Evolutionary conservation across 1,284 basidiomycete species (phyloP), one percentile per base, ranked within the genome.

Genomic region (Rhodotorula sp.): DNA sequence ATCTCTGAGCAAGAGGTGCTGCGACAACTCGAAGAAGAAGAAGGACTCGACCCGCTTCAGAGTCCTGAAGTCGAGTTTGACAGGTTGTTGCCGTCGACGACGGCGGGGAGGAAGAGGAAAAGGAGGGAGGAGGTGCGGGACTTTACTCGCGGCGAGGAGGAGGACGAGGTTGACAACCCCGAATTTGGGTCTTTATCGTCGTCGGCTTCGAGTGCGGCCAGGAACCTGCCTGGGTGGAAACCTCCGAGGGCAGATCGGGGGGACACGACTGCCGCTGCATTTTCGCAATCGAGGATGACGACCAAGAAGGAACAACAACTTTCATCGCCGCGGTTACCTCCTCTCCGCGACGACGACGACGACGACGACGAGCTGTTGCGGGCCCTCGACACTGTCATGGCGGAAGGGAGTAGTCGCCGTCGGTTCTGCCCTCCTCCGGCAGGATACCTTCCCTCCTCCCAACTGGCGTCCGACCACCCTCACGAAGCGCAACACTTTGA

Each of bases 311-410:
- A 22, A 22, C 15, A 6, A 12, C 33, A 14, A 3, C 30, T 18
- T 29, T 10, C 26, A 2, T 12, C 30, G 8, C 22, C 15, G 20
- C n/a, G 49, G 17, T 29, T 53, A 37, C 33, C 24, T 30, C 6
- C 6, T 4, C 51, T 10, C 2, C 53, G 26, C 8, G 29, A 48
- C 8, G 55, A 14, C 48, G 22, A 48, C 15, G 26, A 56, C 22
- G 44, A 37, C 48, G 63, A 59, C 15, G 63, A 64, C 56, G 64
- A 65, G 49, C 56, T 65, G 1, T 26, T 65, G 37, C 37, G 30
- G 0, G 64, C 56, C 24, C 64, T 65, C 37, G 64, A 65, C 42
- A 26, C n/a, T 8, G 33, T 30, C 20, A 60, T 65, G 3, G 37
- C 37, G 37, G 42, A 12, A 6, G 59, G 42, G 6, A 14, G 45